Percentiles rank a stretch among this genome's conserved stretches.
Evolutionary conservation across 1,284 basidiomycete genomes (phyloP).

Genomic region (Gymnopus androsaceus): DNA sequence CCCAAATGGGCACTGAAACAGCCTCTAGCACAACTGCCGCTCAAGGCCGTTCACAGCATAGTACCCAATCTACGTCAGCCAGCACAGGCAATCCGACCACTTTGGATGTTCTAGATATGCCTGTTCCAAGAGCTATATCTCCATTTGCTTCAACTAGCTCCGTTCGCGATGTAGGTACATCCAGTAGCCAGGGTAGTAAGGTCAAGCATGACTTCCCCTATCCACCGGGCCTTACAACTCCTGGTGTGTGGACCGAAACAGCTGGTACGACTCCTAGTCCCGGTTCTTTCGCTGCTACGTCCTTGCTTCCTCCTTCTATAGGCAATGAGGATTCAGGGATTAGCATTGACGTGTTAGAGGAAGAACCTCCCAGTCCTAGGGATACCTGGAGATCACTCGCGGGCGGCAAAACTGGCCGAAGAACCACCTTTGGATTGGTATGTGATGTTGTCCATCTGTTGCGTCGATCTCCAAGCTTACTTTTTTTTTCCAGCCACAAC

Average conservation of each 20-base stretch:
- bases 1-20: conserved; percentile 12
- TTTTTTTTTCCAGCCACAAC: conserved; percentile 33
- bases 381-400: conserved; percentile 59
- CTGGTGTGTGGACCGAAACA: conserved; percentile 32
- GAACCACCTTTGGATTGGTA: conserved; percentile 63
- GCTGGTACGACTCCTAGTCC: conserved; percentile 33
- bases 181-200: conserved; percentile 25
- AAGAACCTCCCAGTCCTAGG: conserved; percentile 59
- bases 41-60: conserved; percentile 20
- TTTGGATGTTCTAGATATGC: conserved; percentile 61
- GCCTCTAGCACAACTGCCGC: conserved; percentile 12
- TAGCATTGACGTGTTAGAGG: conserved; percentile 61
- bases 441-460: conserved; percentile 27
- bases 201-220: conserved; percentile 30
- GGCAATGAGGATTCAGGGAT: conserved; percentile 32
- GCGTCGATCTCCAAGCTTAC: not conserved
- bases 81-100: conserved; percentile 19
- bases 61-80: conserved; percentile 30
- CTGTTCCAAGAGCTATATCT: conserved; percentile 53
- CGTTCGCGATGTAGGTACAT: conserved; percentile 29
- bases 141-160: conserved; percentile 47
- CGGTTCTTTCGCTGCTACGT: conserved; percentile 29
- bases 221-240: conserved; percentile 50
- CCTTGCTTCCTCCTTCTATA: conserved; percentile 17
- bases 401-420: conserved; percentile 30